Base-by-base conservation (phyloP, 1,139 yeast species). In the Yamadazyma kanchanaburiensis region DNA sequence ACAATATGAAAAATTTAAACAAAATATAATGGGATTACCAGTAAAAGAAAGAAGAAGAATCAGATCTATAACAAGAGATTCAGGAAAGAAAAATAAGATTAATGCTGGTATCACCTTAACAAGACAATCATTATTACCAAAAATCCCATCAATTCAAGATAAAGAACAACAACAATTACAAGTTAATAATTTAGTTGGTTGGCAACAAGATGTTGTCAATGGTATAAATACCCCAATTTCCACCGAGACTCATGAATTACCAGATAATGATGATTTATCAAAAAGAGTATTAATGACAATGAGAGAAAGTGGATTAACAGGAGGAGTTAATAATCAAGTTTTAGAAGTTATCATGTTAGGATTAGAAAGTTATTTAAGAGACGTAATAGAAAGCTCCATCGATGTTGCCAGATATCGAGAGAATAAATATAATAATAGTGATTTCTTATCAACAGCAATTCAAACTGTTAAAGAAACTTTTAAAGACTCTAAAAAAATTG, bases 151-250 rank as follows among this genome's bases (percentile, higher is more conserved):
- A 53, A 77, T 82, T 21, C 74, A 77, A 39, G 80, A 75, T 40
- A 68, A 73, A 37, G 77, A 56, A 36, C 70, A 67, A 42, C 75
- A 66, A 42, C 74, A 64, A 40, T 50, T 65, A 34, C 72, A 63
- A 37, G 71, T 69, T 22, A 66, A 79, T 48, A 73, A 78, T 55
- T 63, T 88, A 44, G 73, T 78, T 32, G 82, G 82, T 45, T 88
- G 96, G 94, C 88, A 94, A 17, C 96, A 88, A 54, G 98, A 94
- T 52, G 88, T 91, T 15, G 74, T 83, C 30, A 89, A 82, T 49
- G 94, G 94, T n/a, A 76, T 87, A 33, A 87, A 86, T 45, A 77
- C 94, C 3, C 94, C 94, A 4, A 64, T 91, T 22, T 74, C 94
- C 1, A 69, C 87, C 1, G 95, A 89, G 43, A 69, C 76, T 23